phyloP scores from a whole-genome alignment of 352 stramenopile species.

The Pythium plurisporium region DNA sequence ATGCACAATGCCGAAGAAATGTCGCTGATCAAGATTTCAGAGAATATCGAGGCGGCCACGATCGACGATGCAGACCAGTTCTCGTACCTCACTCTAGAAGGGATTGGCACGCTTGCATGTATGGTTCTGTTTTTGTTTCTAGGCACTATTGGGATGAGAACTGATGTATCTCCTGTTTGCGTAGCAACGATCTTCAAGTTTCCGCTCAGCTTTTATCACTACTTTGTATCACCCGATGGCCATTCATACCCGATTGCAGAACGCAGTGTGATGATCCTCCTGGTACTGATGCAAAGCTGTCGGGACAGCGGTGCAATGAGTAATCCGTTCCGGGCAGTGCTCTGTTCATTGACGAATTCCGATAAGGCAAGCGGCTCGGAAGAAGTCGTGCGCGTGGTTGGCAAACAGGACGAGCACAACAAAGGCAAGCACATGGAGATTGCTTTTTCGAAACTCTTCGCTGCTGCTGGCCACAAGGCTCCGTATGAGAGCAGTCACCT shows the following conservation, averaged over 20 bases:
- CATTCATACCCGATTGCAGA: conserved; percentile 57
- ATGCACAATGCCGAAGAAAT: conserved; percentile 41
- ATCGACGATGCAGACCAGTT: conserved; percentile 57
- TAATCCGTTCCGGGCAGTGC: conserved; percentile 65
- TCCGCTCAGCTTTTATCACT: conserved; percentile 58
- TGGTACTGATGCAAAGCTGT: conserved; percentile 68
- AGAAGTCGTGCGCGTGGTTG: conserved; percentile 5
- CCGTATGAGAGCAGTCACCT: conserved; percentile 65
- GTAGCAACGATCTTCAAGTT: conserved; percentile 65
- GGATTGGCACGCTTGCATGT: conserved; percentile 59
- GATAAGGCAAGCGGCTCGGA: conserved; percentile 17
- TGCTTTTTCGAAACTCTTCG: conserved; percentile 49
- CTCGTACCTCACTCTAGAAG: conserved; percentile 67
- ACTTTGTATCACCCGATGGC: conserved; percentile 53
- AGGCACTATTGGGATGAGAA: no score
- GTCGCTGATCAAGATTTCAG: conserved; percentile 63
- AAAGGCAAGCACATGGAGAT: conserved; percentile 29
- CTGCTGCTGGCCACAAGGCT: conserved; percentile 42
- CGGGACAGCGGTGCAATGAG: conserved; percentile 35
- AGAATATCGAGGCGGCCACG: conserved; percentile 35
- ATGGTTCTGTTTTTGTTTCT: conserved; percentile 1
- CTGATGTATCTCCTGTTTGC: neutral
- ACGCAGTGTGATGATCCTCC: conserved; percentile 57
- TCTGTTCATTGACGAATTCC: conserved; percentile 39
- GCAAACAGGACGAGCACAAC: conserved; percentile 29